Conservation (phyloP, 1,284 basidiomycete genomes). For the Paramarasmius palmivorus region DNA sequence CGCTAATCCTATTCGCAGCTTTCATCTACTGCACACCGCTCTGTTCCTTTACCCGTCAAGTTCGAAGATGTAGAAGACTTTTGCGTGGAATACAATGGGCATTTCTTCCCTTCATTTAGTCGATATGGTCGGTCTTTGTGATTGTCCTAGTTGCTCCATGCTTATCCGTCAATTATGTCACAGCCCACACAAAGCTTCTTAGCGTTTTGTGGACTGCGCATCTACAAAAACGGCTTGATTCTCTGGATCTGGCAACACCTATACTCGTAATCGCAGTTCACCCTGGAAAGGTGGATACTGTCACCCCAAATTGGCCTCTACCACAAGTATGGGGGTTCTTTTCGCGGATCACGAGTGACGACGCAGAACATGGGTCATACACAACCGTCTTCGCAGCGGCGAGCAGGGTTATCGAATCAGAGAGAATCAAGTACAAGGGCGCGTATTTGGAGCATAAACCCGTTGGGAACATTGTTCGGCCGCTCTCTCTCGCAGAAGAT, state of each 20-base stretch:
- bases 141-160: background rate
- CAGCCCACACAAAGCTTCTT: constrained; percentile 25
- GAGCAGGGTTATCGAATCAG: constrained; percentile 22
- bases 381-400: constrained; percentile 38
- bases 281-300: constrained; percentile 29
- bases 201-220: constrained; percentile 23
- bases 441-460: constrained; percentile 19
- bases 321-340: constrained; percentile 16
- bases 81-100: constrained; percentile 8
- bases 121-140: constrained; percentile 16
- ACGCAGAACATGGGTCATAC: constrained; percentile 27
- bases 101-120: constrained; percentile 1
- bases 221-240: constrained; percentile 25
- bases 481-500: no score
- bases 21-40: constrained; percentile 9
- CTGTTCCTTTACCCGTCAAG: constrained; percentile 1
- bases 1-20: constrained; percentile 7
- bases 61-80: constrained; percentile 17
- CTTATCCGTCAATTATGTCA: background rate
- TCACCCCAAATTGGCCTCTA: constrained; percentile 19
- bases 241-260: constrained; percentile 9
- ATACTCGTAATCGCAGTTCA: constrained; percentile 30
- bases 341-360: constrained; percentile 22
- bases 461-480: no score
- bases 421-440: constrained; percentile 28